phyloP scores from a whole-genome alignment of 768 basidiomycete genomes.

The Mycena metata region DNA sequence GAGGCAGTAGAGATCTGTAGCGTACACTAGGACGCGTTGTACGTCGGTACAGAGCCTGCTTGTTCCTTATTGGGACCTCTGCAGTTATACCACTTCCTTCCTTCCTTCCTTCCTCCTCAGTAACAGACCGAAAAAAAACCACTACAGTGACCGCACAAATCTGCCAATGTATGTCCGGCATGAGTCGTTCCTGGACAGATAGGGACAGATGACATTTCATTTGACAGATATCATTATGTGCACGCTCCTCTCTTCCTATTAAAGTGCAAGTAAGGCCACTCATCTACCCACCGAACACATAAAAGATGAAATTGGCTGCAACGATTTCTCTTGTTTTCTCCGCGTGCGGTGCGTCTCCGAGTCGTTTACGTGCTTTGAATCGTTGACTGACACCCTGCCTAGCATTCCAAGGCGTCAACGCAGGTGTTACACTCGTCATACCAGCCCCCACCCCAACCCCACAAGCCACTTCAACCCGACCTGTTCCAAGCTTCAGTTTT shows the following conservation, averaged over 20 bases:
- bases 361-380: slow-evolving; percentile 10
- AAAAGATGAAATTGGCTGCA: slow-evolving; percentile 19
- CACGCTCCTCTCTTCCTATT: not conserved
- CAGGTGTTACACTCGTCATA: slow-evolving; percentile 21
- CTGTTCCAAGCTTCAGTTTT: slow-evolving; percentile 1
- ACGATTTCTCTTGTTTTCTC: slow-evolving; percentile 22
- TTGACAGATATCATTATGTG: not conserved
- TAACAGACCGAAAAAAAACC: no score
- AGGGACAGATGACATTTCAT: no score
- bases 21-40: no score
- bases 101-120: no score
- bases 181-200: no score
- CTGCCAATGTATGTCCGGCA: no score
- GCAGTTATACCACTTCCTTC: no score
- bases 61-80: no score
- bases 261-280: not conserved
- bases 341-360: slow-evolving; percentile 12
- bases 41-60: no score
- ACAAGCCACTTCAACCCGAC: not conserved
- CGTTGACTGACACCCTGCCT: not conserved
- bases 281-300: slow-evolving; percentile 15
- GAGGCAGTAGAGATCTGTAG: no score
- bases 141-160: no score
- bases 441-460: slow-evolving; percentile 22
- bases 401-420: slow-evolving; percentile 10